phyloP scores from a whole-genome alignment of 352 stramenopile genomes.

The Globisporangium okanoganense region DNA sequence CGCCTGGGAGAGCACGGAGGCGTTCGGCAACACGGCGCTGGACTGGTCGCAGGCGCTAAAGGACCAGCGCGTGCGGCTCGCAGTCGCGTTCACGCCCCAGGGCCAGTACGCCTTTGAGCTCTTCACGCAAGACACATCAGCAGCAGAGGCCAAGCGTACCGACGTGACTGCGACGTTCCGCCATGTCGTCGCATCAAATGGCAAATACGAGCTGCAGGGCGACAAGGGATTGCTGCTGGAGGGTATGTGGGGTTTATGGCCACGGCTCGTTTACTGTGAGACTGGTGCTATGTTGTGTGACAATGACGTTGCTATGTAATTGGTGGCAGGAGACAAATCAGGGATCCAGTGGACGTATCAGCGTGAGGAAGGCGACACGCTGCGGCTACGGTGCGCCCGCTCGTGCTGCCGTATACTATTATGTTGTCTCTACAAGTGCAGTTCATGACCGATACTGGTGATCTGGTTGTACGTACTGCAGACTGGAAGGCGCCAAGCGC shows the following conservation, averaged over 20 bases:
- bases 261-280: background rate
- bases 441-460: background rate
- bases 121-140: conserved; percentile 12
- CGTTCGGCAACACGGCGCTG: conserved; percentile 71
- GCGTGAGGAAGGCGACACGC: conserved; percentile 57
- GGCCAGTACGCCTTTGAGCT: conserved; percentile 39
- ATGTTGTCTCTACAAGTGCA: background rate
- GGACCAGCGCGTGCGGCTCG: conserved; percentile 32
- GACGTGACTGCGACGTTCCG: conserved; percentile 53
- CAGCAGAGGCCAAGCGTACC: conserved; percentile 20
- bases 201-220: conserved; percentile 30
- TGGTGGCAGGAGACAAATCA: conserved; percentile 33
- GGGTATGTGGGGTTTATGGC: conserved; percentile 7
- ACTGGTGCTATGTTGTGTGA: background rate
- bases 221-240: conserved; percentile 29
- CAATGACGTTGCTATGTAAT: background rate
- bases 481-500: conserved; percentile 65
- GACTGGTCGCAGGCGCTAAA: conserved; percentile 77
- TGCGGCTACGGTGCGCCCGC: conserved; percentile 42
- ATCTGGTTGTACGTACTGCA: conserved; percentile 6
- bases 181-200: conserved; percentile 45
- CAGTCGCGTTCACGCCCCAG: conserved; percentile 35
- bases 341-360: conserved; percentile 67
- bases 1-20: conserved; percentile 61
- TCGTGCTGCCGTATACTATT: background rate